Evolutionary conservation across 345 rosid genomes (phyloP).

Genomic region (Noccaea caerulescens): DNA sequence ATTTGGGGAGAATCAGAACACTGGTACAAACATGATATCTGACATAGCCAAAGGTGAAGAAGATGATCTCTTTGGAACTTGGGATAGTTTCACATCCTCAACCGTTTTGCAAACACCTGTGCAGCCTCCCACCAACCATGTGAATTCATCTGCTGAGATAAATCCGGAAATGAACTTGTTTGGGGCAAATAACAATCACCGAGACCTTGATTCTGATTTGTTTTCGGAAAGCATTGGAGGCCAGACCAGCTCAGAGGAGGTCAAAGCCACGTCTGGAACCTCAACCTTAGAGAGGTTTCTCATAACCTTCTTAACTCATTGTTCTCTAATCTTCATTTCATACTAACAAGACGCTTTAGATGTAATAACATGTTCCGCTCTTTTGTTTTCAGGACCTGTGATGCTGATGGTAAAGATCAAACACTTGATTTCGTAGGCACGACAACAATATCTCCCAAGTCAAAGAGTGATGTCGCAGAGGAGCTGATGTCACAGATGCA

Average conservation of each 20-base stretch:
- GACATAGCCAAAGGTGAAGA: conserved; percentile 48
- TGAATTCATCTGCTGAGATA: conserved; percentile 42
- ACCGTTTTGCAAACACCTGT: conserved; percentile 40
- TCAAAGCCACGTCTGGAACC: conserved; percentile 42
- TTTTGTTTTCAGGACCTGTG: conserved; percentile 47
- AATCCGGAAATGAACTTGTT: conserved; percentile 48
- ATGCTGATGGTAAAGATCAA: conserved; percentile 41
- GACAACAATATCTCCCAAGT: conserved; percentile 25
- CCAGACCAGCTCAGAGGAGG: conserved; percentile 44
- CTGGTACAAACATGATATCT: conserved; percentile 35
- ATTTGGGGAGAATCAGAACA: conserved; percentile 48
- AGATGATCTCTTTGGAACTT: conserved; percentile 60
- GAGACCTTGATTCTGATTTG: conserved; percentile 49
- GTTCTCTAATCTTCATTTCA: conserved; percentile 4
- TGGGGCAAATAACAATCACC: conserved; percentile 32
- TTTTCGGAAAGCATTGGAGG: conserved; percentile 45
- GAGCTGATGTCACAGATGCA: conserved; percentile 77
- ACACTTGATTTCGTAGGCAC: conserved; percentile 38
- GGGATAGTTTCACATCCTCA: conserved; percentile 71
- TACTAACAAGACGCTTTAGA: not conserved
- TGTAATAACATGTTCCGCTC: conserved; percentile 9
- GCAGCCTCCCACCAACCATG: conserved; percentile 38
- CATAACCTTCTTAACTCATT: conserved; percentile 3
- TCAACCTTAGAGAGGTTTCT: conserved; percentile 55
- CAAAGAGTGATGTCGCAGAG: conserved; percentile 52